These are phyloP conservation scores for Boletus rufocinnamomeus DNA, from an alignment of 768 basidiomycete genomes.

Conservation along the genomic window DNA sequence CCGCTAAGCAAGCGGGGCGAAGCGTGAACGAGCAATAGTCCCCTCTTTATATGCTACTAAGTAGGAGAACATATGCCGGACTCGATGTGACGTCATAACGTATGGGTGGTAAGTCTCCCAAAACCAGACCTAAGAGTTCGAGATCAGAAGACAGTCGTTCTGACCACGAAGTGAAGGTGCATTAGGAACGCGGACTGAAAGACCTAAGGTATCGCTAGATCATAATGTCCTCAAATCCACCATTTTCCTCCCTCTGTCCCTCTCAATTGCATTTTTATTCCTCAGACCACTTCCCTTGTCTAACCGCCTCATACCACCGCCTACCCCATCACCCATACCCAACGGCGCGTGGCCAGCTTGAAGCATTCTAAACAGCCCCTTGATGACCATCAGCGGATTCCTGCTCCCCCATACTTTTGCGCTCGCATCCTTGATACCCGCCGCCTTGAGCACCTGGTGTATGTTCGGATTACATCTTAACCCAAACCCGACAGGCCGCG, in stretches of 20 bases:
- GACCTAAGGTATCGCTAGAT: neutral
- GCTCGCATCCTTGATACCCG: slow-evolving; percentile 92
- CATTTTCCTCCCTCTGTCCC: slow-evolving; percentile 79
- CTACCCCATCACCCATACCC: slow-evolving; percentile 80
- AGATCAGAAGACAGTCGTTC: too few species aligned
- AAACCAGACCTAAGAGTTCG: too few species aligned
- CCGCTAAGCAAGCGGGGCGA: neutral
- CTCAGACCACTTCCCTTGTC: slow-evolving; percentile 77
- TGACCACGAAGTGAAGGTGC: too few species aligned
- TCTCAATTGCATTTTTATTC: slow-evolving; percentile 70
- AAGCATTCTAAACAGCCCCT: slow-evolving; percentile 78
- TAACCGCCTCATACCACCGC: slow-evolving; percentile 67
- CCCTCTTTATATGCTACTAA: too few species aligned
- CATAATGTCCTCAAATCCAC: slow-evolving; percentile 59
- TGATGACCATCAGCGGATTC: slow-evolving; percentile 76
- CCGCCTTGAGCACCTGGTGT: slow-evolving; percentile 88
- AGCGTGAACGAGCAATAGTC: too few species aligned
- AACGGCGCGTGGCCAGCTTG: slow-evolving; percentile 82
- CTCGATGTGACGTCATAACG: too few species aligned
- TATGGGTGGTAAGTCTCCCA: too few species aligned
- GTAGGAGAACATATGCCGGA: too few species aligned
- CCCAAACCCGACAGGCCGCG: slow-evolving; percentile 88
- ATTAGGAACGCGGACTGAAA: neutral
- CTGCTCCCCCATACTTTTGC: slow-evolving; percentile 95
- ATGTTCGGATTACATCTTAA: slow-evolving; percentile 86